These are phyloP conservation scores for Neurospora sp. DNA, from an alignment of 495 filamentous ascomycete genomes.

Conservation along the genomic window DNA sequence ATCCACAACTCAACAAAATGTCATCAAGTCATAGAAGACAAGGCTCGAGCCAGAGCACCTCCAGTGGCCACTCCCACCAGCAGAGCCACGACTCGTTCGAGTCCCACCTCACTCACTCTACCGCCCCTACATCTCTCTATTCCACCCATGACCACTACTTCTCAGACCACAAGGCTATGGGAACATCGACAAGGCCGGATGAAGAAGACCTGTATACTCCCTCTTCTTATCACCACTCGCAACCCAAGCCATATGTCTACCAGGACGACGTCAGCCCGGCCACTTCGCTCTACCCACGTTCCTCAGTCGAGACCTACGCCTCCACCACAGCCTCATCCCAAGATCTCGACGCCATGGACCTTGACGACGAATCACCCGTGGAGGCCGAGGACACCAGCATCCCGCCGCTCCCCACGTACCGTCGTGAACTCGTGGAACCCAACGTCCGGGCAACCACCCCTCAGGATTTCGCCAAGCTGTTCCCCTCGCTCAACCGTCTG, in stretches of 20 bases:
- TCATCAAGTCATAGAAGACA: slow-evolving; percentile 16
- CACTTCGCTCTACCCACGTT: slow-evolving; percentile 43
- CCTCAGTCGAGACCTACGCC: slow-evolving; percentile 70
- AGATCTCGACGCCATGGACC: slow-evolving; percentile 49
- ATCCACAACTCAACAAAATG: slow-evolving; percentile 13
- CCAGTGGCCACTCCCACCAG: slow-evolving; percentile 47
- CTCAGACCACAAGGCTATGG: slow-evolving; percentile 30
- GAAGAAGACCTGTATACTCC: background rate
- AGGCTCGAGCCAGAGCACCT: slow-evolving; percentile 32
- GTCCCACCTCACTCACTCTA: slow-evolving; percentile 45
- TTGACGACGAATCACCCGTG: slow-evolving; percentile 39
- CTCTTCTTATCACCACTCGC: background rate
- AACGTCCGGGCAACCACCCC: slow-evolving; percentile 67
- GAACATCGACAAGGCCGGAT: slow-evolving; percentile 18
- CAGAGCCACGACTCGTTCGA: slow-evolving; percentile 51
- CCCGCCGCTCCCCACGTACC: slow-evolving; percentile 48
- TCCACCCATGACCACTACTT: slow-evolving; percentile 41
- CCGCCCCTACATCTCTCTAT: slow-evolving; percentile 51
- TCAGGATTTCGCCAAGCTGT: slow-evolving; percentile 73
- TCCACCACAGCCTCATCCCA: slow-evolving; percentile 60
- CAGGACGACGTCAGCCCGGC: slow-evolving; percentile 37
- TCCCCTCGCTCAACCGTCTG: slow-evolving; percentile 72
- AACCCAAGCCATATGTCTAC: slow-evolving; percentile 19
- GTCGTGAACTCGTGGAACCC: slow-evolving; percentile 47
- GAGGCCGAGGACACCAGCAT: slow-evolving; percentile 31